Evolutionary conservation across 2,329 filamentous ascomycete genomes (phyloP).

Genomic region (Claviceps capensis): DNA sequence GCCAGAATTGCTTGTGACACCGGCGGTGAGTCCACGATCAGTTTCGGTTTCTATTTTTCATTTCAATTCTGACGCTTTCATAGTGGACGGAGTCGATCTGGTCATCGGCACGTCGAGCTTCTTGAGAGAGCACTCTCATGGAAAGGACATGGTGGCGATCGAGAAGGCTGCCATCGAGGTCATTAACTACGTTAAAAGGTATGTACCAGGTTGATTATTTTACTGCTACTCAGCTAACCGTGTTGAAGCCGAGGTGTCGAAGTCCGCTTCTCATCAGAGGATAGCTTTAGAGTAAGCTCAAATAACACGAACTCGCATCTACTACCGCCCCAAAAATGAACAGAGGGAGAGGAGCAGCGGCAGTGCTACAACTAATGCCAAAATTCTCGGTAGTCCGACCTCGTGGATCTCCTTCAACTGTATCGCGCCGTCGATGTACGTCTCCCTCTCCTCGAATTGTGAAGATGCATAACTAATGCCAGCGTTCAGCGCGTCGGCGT

Average conservation of each 20-base stretch:
- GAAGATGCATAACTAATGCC: neutral
- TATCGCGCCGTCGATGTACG: conserved; percentile 61
- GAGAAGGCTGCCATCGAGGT: conserved; percentile 41
- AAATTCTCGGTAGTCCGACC: conserved; percentile 28
- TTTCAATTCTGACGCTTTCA: neutral
- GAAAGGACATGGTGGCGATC: conserved; percentile 75
- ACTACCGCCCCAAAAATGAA: neutral
- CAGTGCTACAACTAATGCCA: neutral
- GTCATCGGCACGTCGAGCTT: conserved; percentile 68
- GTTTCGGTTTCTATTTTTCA: neutral
- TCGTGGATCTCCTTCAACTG: conserved; percentile 60
- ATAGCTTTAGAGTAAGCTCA: conserved; percentile 52
- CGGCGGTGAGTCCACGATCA: neutral
- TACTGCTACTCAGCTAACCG: neutral
- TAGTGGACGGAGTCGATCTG: conserved; percentile 36
- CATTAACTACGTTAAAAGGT: conserved; percentile 10
- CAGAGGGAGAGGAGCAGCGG: neutral
- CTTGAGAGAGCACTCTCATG: conserved; percentile 74
- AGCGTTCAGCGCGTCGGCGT: neutral
- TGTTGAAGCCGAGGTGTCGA: conserved; percentile 3
- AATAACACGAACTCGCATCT: neutral
- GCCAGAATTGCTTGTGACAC: conserved; percentile 2
- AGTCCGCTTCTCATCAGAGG: conserved; percentile 44
- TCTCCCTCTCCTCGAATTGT: neutral
- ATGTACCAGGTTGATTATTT: neutral